Conservation (phyloP, 2,329 filamentous ascomycete genomes). For the Ascochyta lentis region DNA sequence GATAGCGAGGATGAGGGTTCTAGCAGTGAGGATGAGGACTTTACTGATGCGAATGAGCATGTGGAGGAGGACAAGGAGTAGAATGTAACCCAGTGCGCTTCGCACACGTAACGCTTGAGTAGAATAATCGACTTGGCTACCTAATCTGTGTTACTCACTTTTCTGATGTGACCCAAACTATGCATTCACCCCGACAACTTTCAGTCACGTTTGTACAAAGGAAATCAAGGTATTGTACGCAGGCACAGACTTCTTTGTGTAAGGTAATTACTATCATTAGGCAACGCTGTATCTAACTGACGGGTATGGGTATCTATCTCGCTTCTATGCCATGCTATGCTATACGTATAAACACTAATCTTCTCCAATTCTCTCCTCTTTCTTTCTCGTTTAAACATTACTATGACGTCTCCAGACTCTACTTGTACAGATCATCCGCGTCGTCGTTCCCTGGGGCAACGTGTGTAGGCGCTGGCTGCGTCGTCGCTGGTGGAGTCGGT, state of each 20-base stretch:
- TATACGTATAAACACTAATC: no score
- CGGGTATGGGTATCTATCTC: conserved; percentile 9
- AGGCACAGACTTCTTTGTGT: no score
- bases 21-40: conserved; percentile 13
- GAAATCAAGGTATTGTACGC: no score
- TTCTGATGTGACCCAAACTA: no score
- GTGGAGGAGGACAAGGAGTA: not conserved
- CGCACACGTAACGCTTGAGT: no score
- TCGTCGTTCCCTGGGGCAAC: conserved; percentile 19
- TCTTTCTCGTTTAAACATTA: not conserved
- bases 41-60: conserved; percentile 14
- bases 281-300: no score
- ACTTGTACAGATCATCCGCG: conserved; percentile 28
- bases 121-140: no score
- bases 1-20: conserved; percentile 19
- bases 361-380: not conserved
- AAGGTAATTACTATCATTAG: no score
- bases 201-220: no score
- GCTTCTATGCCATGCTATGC: not conserved
- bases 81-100: no score
- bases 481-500: not conserved
- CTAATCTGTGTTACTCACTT: no score
- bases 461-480: not conserved
- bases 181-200: no score
- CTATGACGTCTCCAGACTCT: not conserved